These are phyloP conservation scores for Phytophthora hybrid DNA, from an alignment of 352 stramenopile genomes.

Conservation along the genomic window DNA sequence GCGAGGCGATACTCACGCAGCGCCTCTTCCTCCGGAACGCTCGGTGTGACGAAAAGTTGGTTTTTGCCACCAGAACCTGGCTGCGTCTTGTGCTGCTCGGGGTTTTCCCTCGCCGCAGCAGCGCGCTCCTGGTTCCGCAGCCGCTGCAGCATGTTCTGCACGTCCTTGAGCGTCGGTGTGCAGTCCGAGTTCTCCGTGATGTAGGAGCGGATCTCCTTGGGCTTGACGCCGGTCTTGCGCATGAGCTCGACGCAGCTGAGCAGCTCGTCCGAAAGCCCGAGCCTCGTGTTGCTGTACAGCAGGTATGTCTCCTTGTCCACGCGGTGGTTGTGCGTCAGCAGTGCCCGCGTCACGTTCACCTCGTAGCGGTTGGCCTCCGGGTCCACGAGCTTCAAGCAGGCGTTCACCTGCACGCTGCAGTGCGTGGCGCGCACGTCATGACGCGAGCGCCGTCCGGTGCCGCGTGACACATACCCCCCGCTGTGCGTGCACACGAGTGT, in stretches of 20 bases:
- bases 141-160: constrained; percentile 44
- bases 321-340: constrained; percentile 45
- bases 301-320: constrained; percentile 45
- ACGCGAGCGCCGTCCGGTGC: constrained; percentile 38
- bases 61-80: not conserved
- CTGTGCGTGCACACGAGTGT: constrained; percentile 53
- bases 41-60: not conserved
- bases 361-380: constrained; percentile 37
- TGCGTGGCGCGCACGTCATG: constrained; percentile 43
- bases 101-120: not conserved
- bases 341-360: constrained; percentile 40
- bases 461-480: constrained; percentile 41
- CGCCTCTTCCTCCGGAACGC: constrained; percentile 17
- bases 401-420: constrained; percentile 48
- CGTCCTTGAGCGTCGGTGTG: constrained; percentile 45
- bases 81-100: not conserved
- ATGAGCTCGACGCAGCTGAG: constrained; percentile 47
- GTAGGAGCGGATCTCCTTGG: constrained; percentile 41
- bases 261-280: constrained; percentile 39
- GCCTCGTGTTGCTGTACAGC: constrained; percentile 46
- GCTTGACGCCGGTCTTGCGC: constrained; percentile 45
- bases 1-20: constrained; percentile 27
- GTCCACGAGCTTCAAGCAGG: constrained; percentile 46
- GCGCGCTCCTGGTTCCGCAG: constrained; percentile 32
- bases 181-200: constrained; percentile 47